phyloP scores from a whole-genome alignment of 1,284 basidiomycete species.

The Phlebopus sp. region DNA sequence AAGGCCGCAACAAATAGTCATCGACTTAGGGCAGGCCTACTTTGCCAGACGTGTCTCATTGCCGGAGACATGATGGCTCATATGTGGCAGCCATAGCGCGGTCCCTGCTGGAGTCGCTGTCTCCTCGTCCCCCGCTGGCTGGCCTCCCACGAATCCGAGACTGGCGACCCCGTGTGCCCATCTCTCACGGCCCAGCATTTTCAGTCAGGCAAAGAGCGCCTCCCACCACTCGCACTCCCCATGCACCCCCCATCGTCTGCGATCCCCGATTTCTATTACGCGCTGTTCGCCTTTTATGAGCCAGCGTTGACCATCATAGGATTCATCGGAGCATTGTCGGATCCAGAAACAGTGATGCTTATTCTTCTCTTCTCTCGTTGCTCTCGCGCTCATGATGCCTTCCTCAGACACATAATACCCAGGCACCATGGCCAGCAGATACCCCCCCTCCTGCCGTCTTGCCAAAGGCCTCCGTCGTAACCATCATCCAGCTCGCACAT shows the following conservation, averaged over 20 bases:
- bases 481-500: slow-evolving; percentile 67
- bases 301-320: slow-evolving; percentile 63
- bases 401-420: slow-evolving; percentile 61
- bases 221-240: slow-evolving; percentile 11
- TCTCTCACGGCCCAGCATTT: no score
- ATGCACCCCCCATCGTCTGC: slow-evolving; percentile 50
- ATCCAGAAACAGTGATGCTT: slow-evolving; percentile 59
- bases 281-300: slow-evolving; percentile 70
- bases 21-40: slow-evolving; percentile 40
- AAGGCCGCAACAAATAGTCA: not conserved
- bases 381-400: slow-evolving; percentile 10
- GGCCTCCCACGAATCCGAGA: no score
- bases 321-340: slow-evolving; percentile 61
- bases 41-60: not conserved
- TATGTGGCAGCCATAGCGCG: no score
- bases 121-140: no score
- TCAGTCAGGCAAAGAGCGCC: no score
- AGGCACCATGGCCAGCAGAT: slow-evolving; percentile 65
- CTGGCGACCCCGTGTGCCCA: no score
- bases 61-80: not conserved
- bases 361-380: slow-evolving; percentile 12
- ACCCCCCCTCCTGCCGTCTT: slow-evolving; percentile 47
- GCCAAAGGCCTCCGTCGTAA: slow-evolving; percentile 62
- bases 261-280: slow-evolving; percentile 68
- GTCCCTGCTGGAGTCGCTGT: no score